Conservation (phyloP, 1,139 yeast genomes). For the Hansenula lynferdii region DNA sequence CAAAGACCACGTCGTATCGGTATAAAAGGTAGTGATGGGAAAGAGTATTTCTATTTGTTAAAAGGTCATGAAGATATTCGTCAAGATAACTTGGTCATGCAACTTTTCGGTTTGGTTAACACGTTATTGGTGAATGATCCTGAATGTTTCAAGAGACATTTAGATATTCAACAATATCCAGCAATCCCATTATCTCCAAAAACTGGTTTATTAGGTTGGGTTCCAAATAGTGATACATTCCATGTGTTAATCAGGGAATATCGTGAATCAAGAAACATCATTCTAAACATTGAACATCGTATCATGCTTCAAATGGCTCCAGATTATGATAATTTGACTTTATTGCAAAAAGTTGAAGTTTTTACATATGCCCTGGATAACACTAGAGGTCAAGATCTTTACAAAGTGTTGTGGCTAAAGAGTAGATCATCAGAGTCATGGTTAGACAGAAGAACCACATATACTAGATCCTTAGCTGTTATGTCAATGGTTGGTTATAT, state of each 20-base stretch:
- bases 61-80: conserved; percentile 99
- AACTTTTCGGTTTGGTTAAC: conserved; percentile 90
- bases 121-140: conserved; percentile 86
- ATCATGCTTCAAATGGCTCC: conserved; percentile 99
- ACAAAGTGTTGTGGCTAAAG: conserved; percentile 93
- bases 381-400: conserved; percentile 93
- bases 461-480: conserved; percentile 92
- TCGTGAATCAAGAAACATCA: conserved; percentile 85
- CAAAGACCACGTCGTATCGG: conserved; percentile 89
- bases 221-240: conserved; percentile 94
- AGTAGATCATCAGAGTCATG: conserved; percentile 96
- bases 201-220: conserved; percentile 97
- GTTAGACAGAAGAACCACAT: conserved; percentile 95
- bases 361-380: conserved; percentile 94
- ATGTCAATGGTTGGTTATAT: conserved; percentile 99
- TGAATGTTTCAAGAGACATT: conserved; percentile 93
- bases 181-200: conserved; percentile 96
- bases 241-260: conserved; percentile 90
- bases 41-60: conserved; percentile 71
- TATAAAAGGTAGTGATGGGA: conserved; percentile 87
- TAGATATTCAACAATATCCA: conserved; percentile 86
- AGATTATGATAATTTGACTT: conserved; percentile 84
- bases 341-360: conserved; percentile 91
- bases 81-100: conserved; percentile 98
- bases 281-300: conserved; percentile 89